A percentile compares a stretch with the other conserved stretches of the same genome.
phyloP scores from a whole-genome alignment of 495 filamentous ascomycete genomes.

The Lichina pygmaea region DNA sequence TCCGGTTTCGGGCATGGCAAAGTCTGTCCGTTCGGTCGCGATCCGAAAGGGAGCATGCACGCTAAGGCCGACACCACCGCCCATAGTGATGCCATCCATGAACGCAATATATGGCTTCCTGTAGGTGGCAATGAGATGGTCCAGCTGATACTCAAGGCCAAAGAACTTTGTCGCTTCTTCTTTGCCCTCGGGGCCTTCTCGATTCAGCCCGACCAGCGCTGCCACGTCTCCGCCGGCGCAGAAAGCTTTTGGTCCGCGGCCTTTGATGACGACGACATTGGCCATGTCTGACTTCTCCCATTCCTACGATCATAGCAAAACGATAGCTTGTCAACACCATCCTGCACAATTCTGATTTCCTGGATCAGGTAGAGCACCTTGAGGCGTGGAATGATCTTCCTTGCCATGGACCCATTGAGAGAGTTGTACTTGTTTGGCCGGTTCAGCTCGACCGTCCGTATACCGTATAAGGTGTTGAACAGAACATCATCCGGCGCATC shows the following conservation, averaged over 20 bases:
- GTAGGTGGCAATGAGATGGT: slow-evolving; percentile 91
- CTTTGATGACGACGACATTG: slow-evolving; percentile 79
- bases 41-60: slow-evolving; percentile 90
- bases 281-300: slow-evolving; percentile 86
- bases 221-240: slow-evolving; percentile 85
- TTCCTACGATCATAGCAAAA: slow-evolving; percentile 20
- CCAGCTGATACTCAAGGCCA: slow-evolving; percentile 70
- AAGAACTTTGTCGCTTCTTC: slow-evolving; percentile 59
- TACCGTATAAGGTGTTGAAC: slow-evolving; percentile 64
- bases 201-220: slow-evolving; percentile 45
- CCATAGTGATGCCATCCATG: slow-evolving; percentile 97
- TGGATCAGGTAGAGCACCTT: slow-evolving; percentile 17
- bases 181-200: slow-evolving; percentile 35
- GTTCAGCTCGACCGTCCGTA: slow-evolving; percentile 85
- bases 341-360: too few species aligned
- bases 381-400: slow-evolving; percentile 69
- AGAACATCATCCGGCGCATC: slow-evolving; percentile 80
- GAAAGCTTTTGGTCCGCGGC: slow-evolving; percentile 56
- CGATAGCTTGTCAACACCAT: too few species aligned
- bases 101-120: slow-evolving; percentile 78
- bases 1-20: slow-evolving; percentile 94
- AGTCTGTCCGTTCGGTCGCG: slow-evolving; percentile 79
- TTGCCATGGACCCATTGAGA: slow-evolving; percentile 75
- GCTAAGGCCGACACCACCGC: slow-evolving; percentile 80
- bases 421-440: slow-evolving; percentile 74